Evolutionary conservation across 2,329 filamentous ascomycete genomes (phyloP).

Genomic region (Cadophora sp.): DNA sequence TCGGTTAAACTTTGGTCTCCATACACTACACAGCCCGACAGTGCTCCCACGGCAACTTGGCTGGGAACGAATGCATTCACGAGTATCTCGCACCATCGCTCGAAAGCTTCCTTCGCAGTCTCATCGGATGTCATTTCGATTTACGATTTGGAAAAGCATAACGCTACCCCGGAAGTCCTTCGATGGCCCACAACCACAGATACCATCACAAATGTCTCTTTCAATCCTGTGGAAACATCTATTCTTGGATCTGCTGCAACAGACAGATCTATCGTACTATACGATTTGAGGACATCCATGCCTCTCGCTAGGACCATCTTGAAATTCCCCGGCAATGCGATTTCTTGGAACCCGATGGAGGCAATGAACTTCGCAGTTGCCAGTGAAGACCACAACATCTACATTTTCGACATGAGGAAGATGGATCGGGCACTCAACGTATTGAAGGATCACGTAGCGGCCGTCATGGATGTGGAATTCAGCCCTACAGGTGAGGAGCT

Average conservation of each 20-base stretch:
- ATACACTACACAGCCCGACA: slow-evolving; percentile 72
- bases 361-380: slow-evolving; percentile 94
- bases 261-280: slow-evolving; percentile 87
- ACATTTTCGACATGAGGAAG: slow-evolving; percentile 90
- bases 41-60: slow-evolving; percentile 82
- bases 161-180: slow-evolving; percentile 80
- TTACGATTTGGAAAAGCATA: slow-evolving; percentile 85
- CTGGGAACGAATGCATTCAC: slow-evolving; percentile 85
- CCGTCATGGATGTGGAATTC: slow-evolving; percentile 97
- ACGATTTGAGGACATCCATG: slow-evolving; percentile 87
- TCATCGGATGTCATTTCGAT: slow-evolving; percentile 81
- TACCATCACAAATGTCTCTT: slow-evolving; percentile 86
- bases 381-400: slow-evolving; percentile 75
- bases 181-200: slow-evolving; percentile 89
- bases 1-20: slow-evolving; percentile 93
- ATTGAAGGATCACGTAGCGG: slow-evolving; percentile 85
- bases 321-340: slow-evolving; percentile 80
- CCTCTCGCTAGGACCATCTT: slow-evolving; percentile 83
- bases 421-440: slow-evolving; percentile 88
- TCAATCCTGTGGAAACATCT: slow-evolving; percentile 94
- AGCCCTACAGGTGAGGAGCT: slow-evolving; percentile 94
- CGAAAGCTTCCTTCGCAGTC: slow-evolving; percentile 78
- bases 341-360: slow-evolving; percentile 96
- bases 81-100: slow-evolving; percentile 81
- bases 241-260: slow-evolving; percentile 85